Base-by-base conservation (phyloP, 106 monocot genomes). In the Platanthera guangdongensis region DNA sequence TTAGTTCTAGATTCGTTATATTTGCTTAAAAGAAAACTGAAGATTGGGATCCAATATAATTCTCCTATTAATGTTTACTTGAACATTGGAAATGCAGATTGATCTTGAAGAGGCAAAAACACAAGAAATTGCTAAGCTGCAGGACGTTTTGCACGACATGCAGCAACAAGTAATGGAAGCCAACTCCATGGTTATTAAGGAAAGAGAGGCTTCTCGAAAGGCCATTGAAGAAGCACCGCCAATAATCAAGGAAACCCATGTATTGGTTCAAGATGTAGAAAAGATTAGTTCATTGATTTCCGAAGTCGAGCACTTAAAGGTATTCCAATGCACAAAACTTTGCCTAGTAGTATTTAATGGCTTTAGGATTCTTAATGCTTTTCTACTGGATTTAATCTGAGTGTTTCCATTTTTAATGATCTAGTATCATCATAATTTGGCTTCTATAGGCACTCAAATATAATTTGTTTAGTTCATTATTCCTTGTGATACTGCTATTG, bases 291-390 rank as follows among this genome's bases (percentile, higher is more conserved):
- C 74, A 68, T 76, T 97, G 47, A 94, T 89, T 51, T 78, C 91
- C 74, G 91, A 97, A 85, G 82, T 94, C 46, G 87, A 97, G 52
- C 81, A 77, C 48, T 77, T 97, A 62, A 89, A 90, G 97, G 97
- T 97, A 84, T 9, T 72, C 2, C 12, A 60, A 60, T 53, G 8
- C 1, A 53, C 8, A 70, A 13, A 70, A 70, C 8, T 8, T 48
- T 1, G 18, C 11, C 65, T 65, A 11, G 21, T 19, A 59, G 19
- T 59, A 21, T 18, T 65, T 65, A 9, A 65, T 30, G 30, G 65
- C 11, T 65, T n/a, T 59, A n/a, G 18, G 14, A 7, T 59, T 59
- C 18, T 59, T 65, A 65, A 12, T 65, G 59, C 5, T 55, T 1
- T 65, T 65, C 32, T 65, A 65, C 65, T 65, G 9, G 7, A 65